These are phyloP conservation scores for Stephanocyclus meneghinianus DNA, from an alignment of 352 stramenopile species.

Conservation along the genomic window DNA sequence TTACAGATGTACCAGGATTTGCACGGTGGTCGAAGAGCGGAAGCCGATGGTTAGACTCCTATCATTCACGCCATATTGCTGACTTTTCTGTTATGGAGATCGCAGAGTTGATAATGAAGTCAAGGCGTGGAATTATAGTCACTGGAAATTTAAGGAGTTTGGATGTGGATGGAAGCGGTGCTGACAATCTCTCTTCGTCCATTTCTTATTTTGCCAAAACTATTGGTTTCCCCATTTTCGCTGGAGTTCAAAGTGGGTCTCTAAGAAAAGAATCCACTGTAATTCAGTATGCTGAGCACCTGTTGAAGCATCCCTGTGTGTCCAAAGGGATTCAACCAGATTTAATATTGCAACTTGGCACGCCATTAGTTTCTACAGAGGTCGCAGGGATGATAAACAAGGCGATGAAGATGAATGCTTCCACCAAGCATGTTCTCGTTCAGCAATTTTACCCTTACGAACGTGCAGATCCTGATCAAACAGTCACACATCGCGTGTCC, in stretches of 20 bases:
- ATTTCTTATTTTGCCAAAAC: constrained; percentile 69
- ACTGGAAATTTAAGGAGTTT: constrained; percentile 68
- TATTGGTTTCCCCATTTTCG: constrained; percentile 75
- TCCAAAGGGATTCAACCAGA: constrained; percentile 67
- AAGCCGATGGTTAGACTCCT: constrained; percentile 51
- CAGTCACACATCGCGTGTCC: constrained; percentile 69
- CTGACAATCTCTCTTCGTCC: constrained; percentile 31
- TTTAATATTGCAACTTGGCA: constrained; percentile 77
- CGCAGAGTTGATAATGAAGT: constrained; percentile 58
- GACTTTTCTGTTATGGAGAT: constrained; percentile 40
- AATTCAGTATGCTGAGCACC: constrained; percentile 78
- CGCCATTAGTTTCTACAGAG: constrained; percentile 75
- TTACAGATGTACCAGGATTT: constrained; percentile 77
- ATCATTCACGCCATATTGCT: constrained; percentile 25
- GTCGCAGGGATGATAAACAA: constrained; percentile 57
- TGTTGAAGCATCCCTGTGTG: constrained; percentile 69
- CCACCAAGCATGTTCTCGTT: constrained; percentile 66
- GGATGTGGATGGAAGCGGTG: constrained; percentile 17
- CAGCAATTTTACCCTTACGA: constrained; percentile 64
- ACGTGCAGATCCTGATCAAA: constrained; percentile 69
- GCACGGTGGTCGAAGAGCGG: constrained; percentile 63
- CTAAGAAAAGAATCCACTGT: constrained; percentile 63
- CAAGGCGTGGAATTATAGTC: constrained; percentile 74
- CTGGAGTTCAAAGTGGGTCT: constrained; percentile 62
- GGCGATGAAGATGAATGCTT: constrained; percentile 28